Evolutionary conservation across 1,284 basidiomycete species (phyloP).

Genomic region (Irpex sp.): DNA sequence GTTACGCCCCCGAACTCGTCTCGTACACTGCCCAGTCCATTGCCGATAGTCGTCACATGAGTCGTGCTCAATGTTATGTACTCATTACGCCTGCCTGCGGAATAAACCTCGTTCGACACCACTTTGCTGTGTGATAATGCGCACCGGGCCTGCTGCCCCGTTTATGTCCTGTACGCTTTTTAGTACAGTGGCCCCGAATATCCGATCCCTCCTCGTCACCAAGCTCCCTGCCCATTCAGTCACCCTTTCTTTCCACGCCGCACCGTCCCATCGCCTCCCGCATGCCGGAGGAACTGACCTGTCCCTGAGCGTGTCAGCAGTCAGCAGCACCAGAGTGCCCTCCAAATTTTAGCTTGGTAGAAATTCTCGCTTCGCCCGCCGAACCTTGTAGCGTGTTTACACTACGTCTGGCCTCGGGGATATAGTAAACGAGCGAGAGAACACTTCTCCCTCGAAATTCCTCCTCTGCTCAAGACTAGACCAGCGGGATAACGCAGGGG

Average conservation of each 20-base stretch:
- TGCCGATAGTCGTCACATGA: not conserved
- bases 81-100: not conserved
- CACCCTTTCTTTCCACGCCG: not conserved
- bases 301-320: not conserved
- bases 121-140: not conserved
- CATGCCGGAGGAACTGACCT: not conserved
- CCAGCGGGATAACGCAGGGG: not conserved
- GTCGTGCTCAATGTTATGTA: not conserved
- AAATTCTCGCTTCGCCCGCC: not conserved
- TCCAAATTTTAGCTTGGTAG: not conserved
- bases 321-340: not conserved
- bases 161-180: not conserved
- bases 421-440: not conserved
- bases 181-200: not conserved
- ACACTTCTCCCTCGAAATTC: not conserved
- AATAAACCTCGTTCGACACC: too few species aligned
- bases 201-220: not conserved
- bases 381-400: not conserved
- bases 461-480: not conserved
- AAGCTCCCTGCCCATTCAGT: not conserved
- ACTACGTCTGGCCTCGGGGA: not conserved
- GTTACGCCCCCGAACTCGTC: not conserved
- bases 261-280: not conserved
- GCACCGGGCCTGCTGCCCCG: not conserved
- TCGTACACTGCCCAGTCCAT: not conserved